Evolutionary conservation across 2,329 filamentous ascomycete genomes (phyloP), one percentile per base, ranked within the genome.

Genomic region (Penicillium sp.): DNA sequence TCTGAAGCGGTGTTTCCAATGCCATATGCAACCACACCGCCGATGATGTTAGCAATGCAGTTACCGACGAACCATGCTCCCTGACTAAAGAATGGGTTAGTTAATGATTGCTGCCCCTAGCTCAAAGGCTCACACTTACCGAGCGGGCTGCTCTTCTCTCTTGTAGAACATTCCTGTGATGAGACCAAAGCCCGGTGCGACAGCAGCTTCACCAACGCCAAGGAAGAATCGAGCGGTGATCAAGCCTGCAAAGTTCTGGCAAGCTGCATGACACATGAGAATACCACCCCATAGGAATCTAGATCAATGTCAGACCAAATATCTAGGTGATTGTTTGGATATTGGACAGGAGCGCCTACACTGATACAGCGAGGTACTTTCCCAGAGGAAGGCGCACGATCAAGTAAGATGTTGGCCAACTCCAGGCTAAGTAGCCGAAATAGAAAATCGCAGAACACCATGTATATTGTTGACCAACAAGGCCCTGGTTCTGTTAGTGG

Each of bases 151-250:
- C 51, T 74, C 71, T 46, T 69, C 60, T 48, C 69, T 58, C 41
- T 64, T 72, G 26, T 73, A 74, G 41, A 68, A 72, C 72, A 72
- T 72, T 13, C 70, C 68, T 2, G 68, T 73, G 44, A 70, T 78
- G 59, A 75, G 61, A 50, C 71, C 64, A 59, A 78, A 76, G 13
- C 69, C 70, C 1, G 67, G 68, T 9, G 66, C 68, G 24, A 72
- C 65, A 13, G 65, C 61, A 27, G 68, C 69, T 49, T 72, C 69
- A 10, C 64, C 68, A 1, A 70, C 62, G 16, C 69, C 68, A 1
- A 70, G 58, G 57, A 71, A 70, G 51, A 79, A 78, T 13, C 79
- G 67, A 21, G 75, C 72, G 5, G 71, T 66, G 63, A 80, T 73
- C 13, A 79, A 60, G 1, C 72, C 69, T 0, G 59, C 63, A 33